phyloP scores from a whole-genome alignment of 768 basidiomycete species.

The Russula emetica region DNA sequence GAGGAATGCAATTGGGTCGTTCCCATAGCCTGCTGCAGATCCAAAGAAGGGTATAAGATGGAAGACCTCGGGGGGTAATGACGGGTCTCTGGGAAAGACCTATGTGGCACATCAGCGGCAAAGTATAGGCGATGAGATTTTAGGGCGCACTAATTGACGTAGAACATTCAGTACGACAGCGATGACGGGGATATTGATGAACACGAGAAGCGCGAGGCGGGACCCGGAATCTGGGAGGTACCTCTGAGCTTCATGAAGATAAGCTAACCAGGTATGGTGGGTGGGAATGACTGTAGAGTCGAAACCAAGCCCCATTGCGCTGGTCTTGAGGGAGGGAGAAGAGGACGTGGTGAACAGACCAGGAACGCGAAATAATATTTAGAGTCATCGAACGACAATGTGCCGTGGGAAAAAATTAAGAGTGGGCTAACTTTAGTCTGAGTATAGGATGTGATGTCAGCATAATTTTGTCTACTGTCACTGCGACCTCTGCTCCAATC shows the following conservation, averaged over 20 bases:
- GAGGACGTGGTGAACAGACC: not conserved
- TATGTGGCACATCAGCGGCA: conserved; percentile 34
- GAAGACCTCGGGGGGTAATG: conserved; percentile 86
- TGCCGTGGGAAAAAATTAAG: not conserved
- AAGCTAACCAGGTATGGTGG: conserved; percentile 32
- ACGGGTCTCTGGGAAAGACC: conserved; percentile 64
- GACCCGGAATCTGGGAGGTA: conserved; percentile 30
- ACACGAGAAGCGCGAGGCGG: conserved; percentile 36
- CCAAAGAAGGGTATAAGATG: conserved; percentile 89
- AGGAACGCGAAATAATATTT: not conserved
- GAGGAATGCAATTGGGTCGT: conserved; percentile 89
- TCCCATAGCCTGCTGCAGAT: conserved; percentile 83
- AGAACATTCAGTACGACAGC: conserved; percentile 69
- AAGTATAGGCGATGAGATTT: not conserved
- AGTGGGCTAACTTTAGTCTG: not conserved
- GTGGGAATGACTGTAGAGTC: conserved; percentile 27
- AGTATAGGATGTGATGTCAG: conserved; percentile 22
- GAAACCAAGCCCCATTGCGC: conserved; percentile 29
- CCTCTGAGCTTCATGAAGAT: conserved; percentile 30
- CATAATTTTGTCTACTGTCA: conserved; percentile 33
- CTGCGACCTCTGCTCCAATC: conserved; percentile 32
- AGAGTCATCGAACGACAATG: not conserved
- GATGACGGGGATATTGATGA: conserved; percentile 67
- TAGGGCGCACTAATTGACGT: conserved; percentile 63
- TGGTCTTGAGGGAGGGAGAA: conserved; percentile 4